Base-by-base conservation (phyloP, 83 land plant species). In the Diphasiastrum complanatum region DNA sequence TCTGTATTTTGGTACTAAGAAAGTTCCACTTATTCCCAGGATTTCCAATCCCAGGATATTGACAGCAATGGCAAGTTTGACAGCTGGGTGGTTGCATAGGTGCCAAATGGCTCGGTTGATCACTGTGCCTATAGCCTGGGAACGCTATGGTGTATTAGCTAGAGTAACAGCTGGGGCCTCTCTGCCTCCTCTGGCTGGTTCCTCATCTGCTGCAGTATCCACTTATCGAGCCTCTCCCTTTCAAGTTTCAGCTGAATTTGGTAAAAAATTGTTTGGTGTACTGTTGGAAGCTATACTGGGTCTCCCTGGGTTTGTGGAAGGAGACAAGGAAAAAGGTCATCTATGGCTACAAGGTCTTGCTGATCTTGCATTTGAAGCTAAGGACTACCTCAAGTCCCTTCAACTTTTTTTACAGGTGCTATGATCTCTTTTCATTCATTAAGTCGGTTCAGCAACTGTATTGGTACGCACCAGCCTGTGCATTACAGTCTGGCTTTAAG, bases 281-380 rank as follows among this genome's bases (percentile, higher is more conserved):
- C 40, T 70, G 38, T 37, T 70, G 60, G 60, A 70, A 24, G 26
- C 60, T 14, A 52, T 70, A 20, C 53, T 70, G 2, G 37, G 30
- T 20, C 32, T 70, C 33, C 60, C 73, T 2, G 50, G 57, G 19
- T 48, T 23, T 3, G 35, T 62, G 27, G 68, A 53, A 51, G 28
- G 57, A 37, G 73, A 63, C 30, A 55, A 45, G 51, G 70, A 47
- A 4, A 50, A 29, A 16, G 73, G 73, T 1, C 47, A 62, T 45
- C 73, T 69, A 16, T 70, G 73, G 73, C 41, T 70, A 19, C 69
- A 53, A 43, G 68, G 73, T 45, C 69, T 70, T 41, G 73, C 73
- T n/a, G 73, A 70, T 34, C 60, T 70, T 3, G 73, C 73, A 11
- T 70, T 70, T 53, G 73, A 61, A 62, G 73, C 63, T 29, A 57